Conservation (phyloP, 305 asterid genomes). For the Solanum aculeatissimum region DNA sequence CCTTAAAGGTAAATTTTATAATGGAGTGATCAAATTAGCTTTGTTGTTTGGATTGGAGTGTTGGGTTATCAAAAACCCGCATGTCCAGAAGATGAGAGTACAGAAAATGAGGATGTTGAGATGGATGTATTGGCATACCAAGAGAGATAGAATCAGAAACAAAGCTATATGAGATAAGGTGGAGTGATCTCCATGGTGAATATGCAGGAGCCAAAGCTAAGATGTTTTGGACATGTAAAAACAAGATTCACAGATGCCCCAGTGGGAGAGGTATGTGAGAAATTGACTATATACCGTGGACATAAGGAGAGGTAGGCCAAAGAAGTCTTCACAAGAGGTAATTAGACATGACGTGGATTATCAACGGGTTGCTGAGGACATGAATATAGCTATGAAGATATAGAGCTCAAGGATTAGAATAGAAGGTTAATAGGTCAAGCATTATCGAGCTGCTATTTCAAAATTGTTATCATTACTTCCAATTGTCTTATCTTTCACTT, state of each 20-base stretch:
- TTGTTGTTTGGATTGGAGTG: not conserved
- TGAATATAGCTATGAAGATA: not conserved
- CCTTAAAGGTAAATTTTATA: not conserved
- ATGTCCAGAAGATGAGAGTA: not conserved
- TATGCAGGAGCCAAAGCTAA: fast-evolving
- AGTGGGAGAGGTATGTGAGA: not conserved
- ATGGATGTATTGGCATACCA: not conserved
- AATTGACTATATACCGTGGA: not conserved
- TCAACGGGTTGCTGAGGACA: not conserved
- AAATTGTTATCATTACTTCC: not conserved
- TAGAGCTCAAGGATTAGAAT: not conserved
- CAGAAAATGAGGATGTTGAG: not conserved
- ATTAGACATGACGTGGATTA: not conserved
- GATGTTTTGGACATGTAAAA: not conserved
- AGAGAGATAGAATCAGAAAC: not conserved
- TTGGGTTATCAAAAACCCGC: not conserved
- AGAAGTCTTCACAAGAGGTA: not conserved
- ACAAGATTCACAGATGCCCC: not conserved
- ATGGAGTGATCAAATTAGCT: not conserved
- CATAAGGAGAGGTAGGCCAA: not conserved
- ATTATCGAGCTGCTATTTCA: not conserved
- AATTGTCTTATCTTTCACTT: not conserved
- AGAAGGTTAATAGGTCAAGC: not conserved
- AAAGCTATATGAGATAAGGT: not conserved
- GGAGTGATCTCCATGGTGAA: not conserved